These are phyloP conservation scores for Hanseniaspora clermontiae DNA, from an alignment of 805 yeast genomes.

Conservation along the genomic window DNA sequence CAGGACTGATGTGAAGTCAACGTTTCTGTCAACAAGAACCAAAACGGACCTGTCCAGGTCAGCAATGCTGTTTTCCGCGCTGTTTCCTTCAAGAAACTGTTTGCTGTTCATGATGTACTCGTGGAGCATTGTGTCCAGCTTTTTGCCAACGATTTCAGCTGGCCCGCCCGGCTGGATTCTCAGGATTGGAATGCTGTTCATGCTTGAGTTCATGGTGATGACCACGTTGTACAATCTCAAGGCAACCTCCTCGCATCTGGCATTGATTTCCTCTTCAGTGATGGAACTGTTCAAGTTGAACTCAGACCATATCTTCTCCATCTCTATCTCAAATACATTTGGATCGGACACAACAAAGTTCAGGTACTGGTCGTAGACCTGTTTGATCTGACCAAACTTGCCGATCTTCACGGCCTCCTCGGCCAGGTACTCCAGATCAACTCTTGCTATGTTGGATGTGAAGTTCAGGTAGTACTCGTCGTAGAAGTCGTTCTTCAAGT, in stretches of 20 bases:
- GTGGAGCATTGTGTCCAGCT: constrained; percentile 68
- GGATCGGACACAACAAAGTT: constrained; percentile 91
- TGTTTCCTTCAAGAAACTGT: constrained; percentile 17
- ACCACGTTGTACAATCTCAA: constrained; percentile 70
- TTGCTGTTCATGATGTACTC: constrained; percentile 67
- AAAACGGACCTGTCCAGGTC: constrained; percentile 56
- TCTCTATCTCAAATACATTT: constrained; percentile 67
- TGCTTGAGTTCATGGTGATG: constrained; percentile 35
- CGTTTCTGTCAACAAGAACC: constrained; percentile 71
- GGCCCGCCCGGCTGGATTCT: constrained; percentile 89
- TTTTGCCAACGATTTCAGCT: constrained; percentile 84
- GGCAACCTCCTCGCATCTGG: constrained; percentile 56
- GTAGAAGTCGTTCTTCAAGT: constrained; percentile 62
- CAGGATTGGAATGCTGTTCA: constrained; percentile 73
- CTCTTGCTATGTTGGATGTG: constrained; percentile 65
- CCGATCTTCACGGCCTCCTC: constrained; percentile 63
- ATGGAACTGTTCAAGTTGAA: constrained; percentile 55
- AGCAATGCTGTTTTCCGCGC: constrained; percentile 15
- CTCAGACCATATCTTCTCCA: constrained; percentile 42
- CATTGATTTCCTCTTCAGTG: constrained; percentile 64
- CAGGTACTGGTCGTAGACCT: constrained; percentile 87
- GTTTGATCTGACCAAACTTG: constrained; percentile 59
- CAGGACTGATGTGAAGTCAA: constrained; percentile 87
- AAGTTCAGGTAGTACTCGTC: constrained; percentile 75
- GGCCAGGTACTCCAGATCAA: constrained; percentile 77